Percentiles rank a stretch among this genome's conserved stretches.
phyloP scores from a whole-genome alignment of 2,329 filamentous ascomycete genomes.

The Cladophialophora bantiana region DNA sequence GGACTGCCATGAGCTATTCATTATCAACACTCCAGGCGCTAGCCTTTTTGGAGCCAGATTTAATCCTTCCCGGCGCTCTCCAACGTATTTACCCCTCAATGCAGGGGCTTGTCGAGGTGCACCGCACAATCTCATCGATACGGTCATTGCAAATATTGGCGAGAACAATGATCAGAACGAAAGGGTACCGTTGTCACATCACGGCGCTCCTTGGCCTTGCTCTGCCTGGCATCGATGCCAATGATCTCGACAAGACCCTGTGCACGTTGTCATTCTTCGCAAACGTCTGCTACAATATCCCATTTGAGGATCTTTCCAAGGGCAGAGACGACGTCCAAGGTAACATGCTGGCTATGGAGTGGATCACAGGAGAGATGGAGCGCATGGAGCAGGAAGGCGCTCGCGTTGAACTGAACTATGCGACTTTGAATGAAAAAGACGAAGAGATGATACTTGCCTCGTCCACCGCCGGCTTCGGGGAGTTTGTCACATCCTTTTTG shows the following conservation, averaged over 20 bases:
- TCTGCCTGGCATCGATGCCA: slow-evolving; percentile 94
- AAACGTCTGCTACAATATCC: slow-evolving; percentile 93
- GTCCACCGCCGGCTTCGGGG: slow-evolving; percentile 90
- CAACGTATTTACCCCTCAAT: slow-evolving; percentile 97
- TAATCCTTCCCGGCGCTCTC: slow-evolving; percentile 90
- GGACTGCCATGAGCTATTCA: slow-evolving; percentile 88
- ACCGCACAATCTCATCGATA: slow-evolving; percentile 92
- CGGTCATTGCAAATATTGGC: slow-evolving; percentile 91
- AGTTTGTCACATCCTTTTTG: slow-evolving; percentile 88
- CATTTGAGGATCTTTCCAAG: slow-evolving; percentile 80
- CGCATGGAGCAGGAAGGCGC: slow-evolving; percentile 89
- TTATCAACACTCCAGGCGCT: slow-evolving; percentile 88
- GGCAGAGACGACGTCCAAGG: slow-evolving; percentile 72
- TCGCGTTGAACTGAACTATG: slow-evolving; percentile 84
- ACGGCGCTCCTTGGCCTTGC: slow-evolving; percentile 92
- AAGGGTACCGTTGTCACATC: slow-evolving; percentile 95
- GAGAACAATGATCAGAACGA: slow-evolving; percentile 87
- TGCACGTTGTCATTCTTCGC: slow-evolving; percentile 95
- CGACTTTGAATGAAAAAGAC: slow-evolving; percentile 82
- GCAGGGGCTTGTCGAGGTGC: slow-evolving; percentile 95
- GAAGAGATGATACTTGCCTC: slow-evolving; percentile 89
- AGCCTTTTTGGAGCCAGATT: slow-evolving; percentile 85
- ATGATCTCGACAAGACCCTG: slow-evolving; percentile 95
- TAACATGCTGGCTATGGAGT: slow-evolving; percentile 81
- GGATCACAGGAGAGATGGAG: slow-evolving; percentile 94